Percentiles rank a stretch among this genome's conserved stretches.
phyloP scores from a whole-genome alignment of 2,329 filamentous ascomycete genomes.

The Didymellaceae sp. region DNA sequence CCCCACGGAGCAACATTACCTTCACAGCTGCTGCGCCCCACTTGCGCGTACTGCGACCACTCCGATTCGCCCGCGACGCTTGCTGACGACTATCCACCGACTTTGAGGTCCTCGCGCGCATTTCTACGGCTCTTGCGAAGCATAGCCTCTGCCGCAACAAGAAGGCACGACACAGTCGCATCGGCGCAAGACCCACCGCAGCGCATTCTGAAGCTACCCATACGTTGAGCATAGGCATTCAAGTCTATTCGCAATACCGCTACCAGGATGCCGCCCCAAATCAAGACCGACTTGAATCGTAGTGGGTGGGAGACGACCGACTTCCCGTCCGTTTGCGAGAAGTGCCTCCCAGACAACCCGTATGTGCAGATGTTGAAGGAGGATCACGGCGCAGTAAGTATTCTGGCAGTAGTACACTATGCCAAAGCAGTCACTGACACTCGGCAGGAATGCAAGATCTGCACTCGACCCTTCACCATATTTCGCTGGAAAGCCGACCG shows the following conservation, averaged over 20 bases:
- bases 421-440: slow-evolving; percentile 63
- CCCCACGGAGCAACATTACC: slow-evolving; percentile 12
- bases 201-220: neutral
- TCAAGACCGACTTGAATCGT: slow-evolving; percentile 94
- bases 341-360: slow-evolving; percentile 92
- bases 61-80: slow-evolving; percentile 8
- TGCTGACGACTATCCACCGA: neutral
- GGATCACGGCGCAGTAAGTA: slow-evolving; percentile 87
- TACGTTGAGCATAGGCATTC: slow-evolving; percentile 9
- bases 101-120: neutral
- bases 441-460: slow-evolving; percentile 65
- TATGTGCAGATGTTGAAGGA: slow-evolving; percentile 99
- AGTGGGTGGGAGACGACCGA: slow-evolving; percentile 96
- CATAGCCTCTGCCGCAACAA: slow-evolving; percentile 3
- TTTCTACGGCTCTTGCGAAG: neutral
- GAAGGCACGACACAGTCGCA: slow-evolving; percentile 5
- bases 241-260: neutral
- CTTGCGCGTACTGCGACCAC: slow-evolving; percentile 12
- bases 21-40: slow-evolving; percentile 14
- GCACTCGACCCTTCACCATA: slow-evolving; percentile 92
- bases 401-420: no score
- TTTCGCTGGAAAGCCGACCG: slow-evolving; percentile 95
- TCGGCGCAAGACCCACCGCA: slow-evolving; percentile 3
- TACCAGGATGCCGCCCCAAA: slow-evolving; percentile 79
- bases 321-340: slow-evolving; percentile 88